Conservation (phyloP, 345 rosid species). For the Eucalyptus caleyi region DNA sequence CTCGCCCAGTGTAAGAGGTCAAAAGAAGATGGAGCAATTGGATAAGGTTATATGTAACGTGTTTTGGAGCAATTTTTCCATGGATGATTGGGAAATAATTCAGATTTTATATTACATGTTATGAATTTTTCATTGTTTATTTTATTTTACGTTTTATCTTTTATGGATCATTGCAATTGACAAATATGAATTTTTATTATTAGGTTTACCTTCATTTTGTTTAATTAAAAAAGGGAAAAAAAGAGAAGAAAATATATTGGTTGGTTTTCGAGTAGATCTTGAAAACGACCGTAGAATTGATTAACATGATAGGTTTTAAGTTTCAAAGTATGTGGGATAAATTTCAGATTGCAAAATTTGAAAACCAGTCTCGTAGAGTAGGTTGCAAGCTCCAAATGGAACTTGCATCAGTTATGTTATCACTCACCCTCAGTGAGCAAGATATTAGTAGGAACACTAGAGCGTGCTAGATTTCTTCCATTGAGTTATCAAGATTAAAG, state of each 20-base stretch:
- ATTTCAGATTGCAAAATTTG: too few relatives aligned
- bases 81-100: neutral
- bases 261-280: neutral
- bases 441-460: neutral
- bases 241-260: too few relatives aligned
- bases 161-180: neutral
- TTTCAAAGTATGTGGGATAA: too few relatives aligned
- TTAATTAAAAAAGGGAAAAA: too few relatives aligned
- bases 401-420: rapidly evolving
- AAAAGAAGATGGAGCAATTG: neutral
- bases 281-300: rapidly evolving
- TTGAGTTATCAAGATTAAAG: neutral
- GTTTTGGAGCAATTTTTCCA: neutral
- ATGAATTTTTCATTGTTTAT: neutral
- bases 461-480: neutral
- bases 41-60: neutral
- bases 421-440: neutral
- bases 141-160: too few relatives aligned
- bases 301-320: neutral
- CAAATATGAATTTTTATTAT: too few relatives aligned
- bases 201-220: too few relatives aligned
- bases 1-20: neutral
- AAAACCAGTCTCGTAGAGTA: rapidly evolving
- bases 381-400: neutral
- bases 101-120: neutral